Evolutionary conservation across 371 early-diverging fungal species (phyloP).

Genomic region (Mucor lusitanicus): DNA sequence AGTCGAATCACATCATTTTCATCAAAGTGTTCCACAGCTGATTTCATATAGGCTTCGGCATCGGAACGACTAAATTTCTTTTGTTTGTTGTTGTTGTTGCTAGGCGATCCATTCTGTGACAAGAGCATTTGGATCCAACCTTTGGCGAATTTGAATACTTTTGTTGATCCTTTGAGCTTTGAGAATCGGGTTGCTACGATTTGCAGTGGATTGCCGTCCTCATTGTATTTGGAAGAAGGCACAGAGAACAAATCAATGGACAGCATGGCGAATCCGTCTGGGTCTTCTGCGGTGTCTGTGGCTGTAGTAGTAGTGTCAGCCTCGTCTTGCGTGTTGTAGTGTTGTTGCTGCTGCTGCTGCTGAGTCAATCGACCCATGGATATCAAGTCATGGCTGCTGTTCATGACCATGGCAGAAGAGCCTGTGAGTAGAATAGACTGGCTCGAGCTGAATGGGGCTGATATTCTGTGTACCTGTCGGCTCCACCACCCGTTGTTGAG

Average conservation of each 20-base stretch:
- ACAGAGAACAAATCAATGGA: conserved; percentile 41
- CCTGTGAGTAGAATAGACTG: not conserved
- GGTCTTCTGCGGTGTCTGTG: conserved; percentile 5
- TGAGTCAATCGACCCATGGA: conserved; percentile 21
- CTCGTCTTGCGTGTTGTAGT: not conserved
- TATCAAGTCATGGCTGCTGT: conserved; percentile 22
- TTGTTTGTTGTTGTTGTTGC: not conserved
- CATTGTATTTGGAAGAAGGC: conserved; percentile 11
- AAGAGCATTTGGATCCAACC: conserved; percentile 43
- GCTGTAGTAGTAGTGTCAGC: not conserved
- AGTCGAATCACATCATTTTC: conserved; percentile 8
- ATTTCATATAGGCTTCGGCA: conserved; percentile 15
- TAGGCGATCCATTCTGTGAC: conserved; percentile 6
- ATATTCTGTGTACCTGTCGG: conserved; percentile 20
- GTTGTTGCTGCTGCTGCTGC: conserved; percentile 3
- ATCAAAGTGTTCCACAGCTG: conserved; percentile 5
- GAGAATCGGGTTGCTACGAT: conserved; percentile 39
- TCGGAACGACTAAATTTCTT: not conserved
- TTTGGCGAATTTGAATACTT: conserved; percentile 48
- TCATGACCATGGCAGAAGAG: conserved; percentile 13
- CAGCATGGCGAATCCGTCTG: conserved; percentile 38
- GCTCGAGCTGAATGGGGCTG: conserved; percentile 13
- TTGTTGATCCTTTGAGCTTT: conserved; percentile 39
- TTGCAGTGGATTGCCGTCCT: conserved; percentile 18
- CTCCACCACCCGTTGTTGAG: conserved; percentile 17